A percentile compares a stretch with the other conserved stretches of the same genome.
These are phyloP conservation scores for Cercophora sp. DNA, from an alignment of 495 filamentous ascomycete species.

Conservation along the genomic window DNA sequence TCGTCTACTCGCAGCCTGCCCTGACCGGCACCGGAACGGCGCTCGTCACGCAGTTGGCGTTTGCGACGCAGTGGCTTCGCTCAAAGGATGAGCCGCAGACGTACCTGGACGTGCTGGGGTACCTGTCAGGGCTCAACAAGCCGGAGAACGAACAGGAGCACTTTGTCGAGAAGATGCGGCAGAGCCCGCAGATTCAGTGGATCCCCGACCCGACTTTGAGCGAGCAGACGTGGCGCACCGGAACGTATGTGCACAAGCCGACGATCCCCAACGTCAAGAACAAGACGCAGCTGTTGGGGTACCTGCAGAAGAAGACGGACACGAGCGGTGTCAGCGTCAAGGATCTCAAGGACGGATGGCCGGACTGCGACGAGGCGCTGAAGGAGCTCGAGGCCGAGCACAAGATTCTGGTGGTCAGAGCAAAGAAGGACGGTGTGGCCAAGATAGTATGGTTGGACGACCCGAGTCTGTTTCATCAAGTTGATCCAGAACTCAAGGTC, in stretches of 20 bases:
- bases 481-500: conserved; percentile 76
- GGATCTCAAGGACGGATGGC: conserved; percentile 93
- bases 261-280: conserved; percentile 70
- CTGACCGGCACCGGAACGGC: conserved; percentile 73
- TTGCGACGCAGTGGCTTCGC: conserved; percentile 81
- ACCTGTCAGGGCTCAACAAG: conserved; percentile 62
- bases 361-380: conserved; percentile 72
- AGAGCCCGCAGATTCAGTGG: conserved; percentile 67
- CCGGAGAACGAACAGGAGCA: conserved; percentile 38
- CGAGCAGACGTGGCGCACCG: conserved; percentile 50
- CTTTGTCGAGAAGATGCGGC: conserved; percentile 47
- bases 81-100: conserved; percentile 66
- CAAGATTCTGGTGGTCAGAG: conserved; percentile 76
- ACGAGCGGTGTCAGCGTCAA: conserved; percentile 75
- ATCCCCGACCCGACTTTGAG: conserved; percentile 55
- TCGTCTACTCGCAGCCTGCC: conserved; percentile 73
- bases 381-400: conserved; percentile 71
- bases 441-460: conserved; percentile 88
- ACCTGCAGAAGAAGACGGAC: conserved; percentile 77
- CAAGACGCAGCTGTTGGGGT: conserved; percentile 68
- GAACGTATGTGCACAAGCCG: conserved; percentile 74
- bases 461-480: conserved; percentile 64
- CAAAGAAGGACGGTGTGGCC: conserved; percentile 87
- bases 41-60: conserved; percentile 78
- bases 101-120: conserved; percentile 68